phyloP scores from a whole-genome alignment of 768 basidiomycete species.

The Symmetrospora coprosmae region DNA sequence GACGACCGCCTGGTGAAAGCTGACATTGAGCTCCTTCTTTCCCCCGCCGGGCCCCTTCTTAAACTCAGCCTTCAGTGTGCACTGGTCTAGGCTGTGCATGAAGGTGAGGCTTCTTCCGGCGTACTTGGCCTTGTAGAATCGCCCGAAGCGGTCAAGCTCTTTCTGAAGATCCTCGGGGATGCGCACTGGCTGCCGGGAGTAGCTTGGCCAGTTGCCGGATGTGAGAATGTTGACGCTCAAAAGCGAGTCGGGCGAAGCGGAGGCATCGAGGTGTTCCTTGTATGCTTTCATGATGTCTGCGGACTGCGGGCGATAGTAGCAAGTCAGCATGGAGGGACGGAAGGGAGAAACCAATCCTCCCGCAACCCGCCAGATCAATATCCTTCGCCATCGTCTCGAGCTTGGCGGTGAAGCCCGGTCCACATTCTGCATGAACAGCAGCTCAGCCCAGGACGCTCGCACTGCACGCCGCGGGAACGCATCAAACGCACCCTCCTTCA shows the following conservation, averaged over 20 bases:
- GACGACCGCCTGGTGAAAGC: constrained; percentile 76
- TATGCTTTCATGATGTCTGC: constrained; percentile 58
- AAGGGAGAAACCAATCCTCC: constrained; percentile 53
- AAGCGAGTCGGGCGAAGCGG: constrained; percentile 39
- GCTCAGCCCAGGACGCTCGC: not conserved
- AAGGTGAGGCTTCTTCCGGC: constrained; percentile 61
- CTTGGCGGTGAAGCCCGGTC: constrained; percentile 75
- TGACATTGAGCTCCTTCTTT: constrained; percentile 74
- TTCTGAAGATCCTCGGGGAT: constrained; percentile 56
- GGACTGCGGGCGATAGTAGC: constrained; percentile 40
- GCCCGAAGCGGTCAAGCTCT: constrained; percentile 50
- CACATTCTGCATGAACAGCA: constrained; percentile 51
- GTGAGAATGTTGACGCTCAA: constrained; percentile 71
- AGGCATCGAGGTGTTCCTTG: constrained; percentile 41
- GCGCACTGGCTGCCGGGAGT: constrained; percentile 37
- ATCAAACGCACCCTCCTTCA: constrained; percentile 56
- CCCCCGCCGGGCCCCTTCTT: constrained; percentile 40
- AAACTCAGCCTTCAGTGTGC: constrained; percentile 59
- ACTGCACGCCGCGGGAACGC: not conserved
- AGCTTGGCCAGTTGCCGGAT: constrained; percentile 65
- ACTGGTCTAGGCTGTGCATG: constrained; percentile 76
- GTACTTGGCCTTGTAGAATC: constrained; percentile 68
- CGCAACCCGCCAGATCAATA: constrained; percentile 25
- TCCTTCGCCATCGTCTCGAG: constrained; percentile 66
- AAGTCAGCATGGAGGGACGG: no score